phyloP scores from a whole-genome alignment of 2,329 filamentous ascomycete species.

The Fusarium caatingaense region DNA sequence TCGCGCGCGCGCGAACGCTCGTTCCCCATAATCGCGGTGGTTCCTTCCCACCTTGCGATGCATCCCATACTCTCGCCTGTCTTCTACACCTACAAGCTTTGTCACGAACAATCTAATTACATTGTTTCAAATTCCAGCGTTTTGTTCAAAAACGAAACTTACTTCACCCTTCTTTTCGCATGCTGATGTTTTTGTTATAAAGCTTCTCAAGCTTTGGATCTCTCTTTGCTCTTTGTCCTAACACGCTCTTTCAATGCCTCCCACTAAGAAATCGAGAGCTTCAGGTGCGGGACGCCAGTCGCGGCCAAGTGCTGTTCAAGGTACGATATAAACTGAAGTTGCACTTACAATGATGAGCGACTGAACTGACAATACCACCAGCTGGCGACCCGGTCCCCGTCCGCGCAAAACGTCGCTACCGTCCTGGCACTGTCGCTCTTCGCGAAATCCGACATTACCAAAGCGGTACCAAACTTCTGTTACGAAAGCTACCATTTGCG shows the following conservation, averaged over 20 bases:
- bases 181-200: conserved; percentile 14
- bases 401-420: conserved; percentile 72
- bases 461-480: conserved; percentile 85
- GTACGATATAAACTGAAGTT: conserved; percentile 43
- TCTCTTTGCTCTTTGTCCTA: not conserved
- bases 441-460: conserved; percentile 94
- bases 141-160: conserved; percentile 17
- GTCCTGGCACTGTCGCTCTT: conserved; percentile 85
- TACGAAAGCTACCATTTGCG: conserved; percentile 83
- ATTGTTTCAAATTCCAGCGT: conserved; percentile 20
- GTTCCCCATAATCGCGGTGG: conserved; percentile 30
- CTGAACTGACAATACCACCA: conserved; percentile 51
- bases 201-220: conserved; percentile 8
- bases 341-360: not conserved
- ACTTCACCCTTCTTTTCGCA: conserved; percentile 1
- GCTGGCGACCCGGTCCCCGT: conserved; percentile 79
- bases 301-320: conserved; percentile 56
- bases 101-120: not conserved
- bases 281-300: conserved; percentile 43
- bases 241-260: conserved; percentile 41
- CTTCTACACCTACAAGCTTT: conserved; percentile 12
- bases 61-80: not conserved
- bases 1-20: too few relatives aligned
- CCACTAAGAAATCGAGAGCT: conserved; percentile 32
- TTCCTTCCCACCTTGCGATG: conserved; percentile 25